Base-by-base conservation (phyloP, 192 early-diverging fungal species). In the Coemansia sp. region DNA sequence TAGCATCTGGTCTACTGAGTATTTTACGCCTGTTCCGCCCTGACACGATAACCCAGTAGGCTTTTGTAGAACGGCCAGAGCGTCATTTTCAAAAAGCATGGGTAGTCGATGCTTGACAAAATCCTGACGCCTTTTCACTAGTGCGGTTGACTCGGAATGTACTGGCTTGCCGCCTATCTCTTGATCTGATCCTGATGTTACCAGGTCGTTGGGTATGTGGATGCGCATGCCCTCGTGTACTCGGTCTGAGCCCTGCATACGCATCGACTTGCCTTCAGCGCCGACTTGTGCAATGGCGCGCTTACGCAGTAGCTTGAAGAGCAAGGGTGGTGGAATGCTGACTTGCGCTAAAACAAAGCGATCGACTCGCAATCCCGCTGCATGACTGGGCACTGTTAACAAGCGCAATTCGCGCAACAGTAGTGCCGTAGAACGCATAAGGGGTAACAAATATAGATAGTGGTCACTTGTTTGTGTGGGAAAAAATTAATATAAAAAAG, bases 281-380 rank as follows among this genome's bases (percentile, higher is more conserved):
- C 63, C 39, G 1, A 65, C 38, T 13, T 65, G 61, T 13, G 60
- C 33, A 6, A 72, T 72, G 43, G 66, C 46, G 10, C 62, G 60
- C 47, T 77, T 77, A 49, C 75, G 75, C 52, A 77, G 17, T 1
- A 72, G 70, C 58, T 68, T 68, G 67, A 65, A 72, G n/a, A 77
- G 63, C 55, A 77, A 35, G 3, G 37, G 11, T 13, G 60, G 32
- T 7, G 75, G 66, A 5, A 69, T 64, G 10, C 35, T 37, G 11
- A 67, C 13, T 16, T 69, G 46, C 9, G 58, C 40, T 1, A 30
- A 53, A 3, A 77, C 23, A 38, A 44, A 77, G 16, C 75, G 61
- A 35, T 77, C 75, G 17, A 66, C 69, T 2, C 75, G 69, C 63
- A 67, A 33, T 0, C 69, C 74, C 23, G 43, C 62, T 0, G 74